Percentiles rank a stretch among this genome's conserved stretches.
Conservation (phyloP, 2,329 filamentous ascomycete species). For the Colletotrichum sojae region DNA sequence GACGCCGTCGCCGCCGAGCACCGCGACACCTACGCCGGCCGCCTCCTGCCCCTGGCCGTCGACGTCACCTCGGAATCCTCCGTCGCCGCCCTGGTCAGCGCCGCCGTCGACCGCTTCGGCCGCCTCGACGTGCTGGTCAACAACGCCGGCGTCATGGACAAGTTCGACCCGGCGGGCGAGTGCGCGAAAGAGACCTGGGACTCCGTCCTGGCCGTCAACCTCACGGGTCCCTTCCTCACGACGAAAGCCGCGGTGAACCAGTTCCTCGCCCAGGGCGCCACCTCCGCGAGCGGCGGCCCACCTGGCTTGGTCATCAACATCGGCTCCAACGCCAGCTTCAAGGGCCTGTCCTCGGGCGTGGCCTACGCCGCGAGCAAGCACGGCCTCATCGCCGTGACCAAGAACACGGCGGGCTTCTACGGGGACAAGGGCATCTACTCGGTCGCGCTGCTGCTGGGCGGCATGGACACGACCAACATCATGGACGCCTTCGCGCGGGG, state of each 20-base stretch:
- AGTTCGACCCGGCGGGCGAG: conserved; percentile 66
- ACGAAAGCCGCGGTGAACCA: conserved; percentile 65
- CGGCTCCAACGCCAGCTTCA: conserved; percentile 39
- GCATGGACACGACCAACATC: conserved; percentile 39
- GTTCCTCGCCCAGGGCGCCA: conserved; percentile 56
- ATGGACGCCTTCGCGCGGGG: conserved; percentile 55
- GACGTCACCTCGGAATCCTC: conserved; percentile 37
- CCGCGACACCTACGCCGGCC: conserved; percentile 37
- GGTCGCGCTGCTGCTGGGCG: conserved; percentile 37
- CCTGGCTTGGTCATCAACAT: conserved; percentile 46
- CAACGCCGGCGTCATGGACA: conserved; percentile 71
- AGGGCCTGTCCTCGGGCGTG: conserved; percentile 50
- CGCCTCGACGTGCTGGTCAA: conserved; percentile 69
- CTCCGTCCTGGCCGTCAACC: conserved; percentile 67
- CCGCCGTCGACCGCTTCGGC: conserved; percentile 38
- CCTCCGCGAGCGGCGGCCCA: conserved; percentile 29
- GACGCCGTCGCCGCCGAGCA: conserved; percentile 24
- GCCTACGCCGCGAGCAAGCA: conserved; percentile 70
- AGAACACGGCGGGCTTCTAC: conserved; percentile 71
- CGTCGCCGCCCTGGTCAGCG: conserved; percentile 30
- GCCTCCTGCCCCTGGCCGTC: conserved; percentile 29
- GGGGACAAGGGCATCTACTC: conserved; percentile 63
- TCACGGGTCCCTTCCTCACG: conserved; percentile 68
- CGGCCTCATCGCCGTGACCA: conserved; percentile 67
- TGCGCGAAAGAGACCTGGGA: conserved; percentile 66